Evolutionary conservation across 139 green algal species (phyloP), one percentile per base, ranked within the genome.

Genomic region (Coelastrella sp.): DNA sequence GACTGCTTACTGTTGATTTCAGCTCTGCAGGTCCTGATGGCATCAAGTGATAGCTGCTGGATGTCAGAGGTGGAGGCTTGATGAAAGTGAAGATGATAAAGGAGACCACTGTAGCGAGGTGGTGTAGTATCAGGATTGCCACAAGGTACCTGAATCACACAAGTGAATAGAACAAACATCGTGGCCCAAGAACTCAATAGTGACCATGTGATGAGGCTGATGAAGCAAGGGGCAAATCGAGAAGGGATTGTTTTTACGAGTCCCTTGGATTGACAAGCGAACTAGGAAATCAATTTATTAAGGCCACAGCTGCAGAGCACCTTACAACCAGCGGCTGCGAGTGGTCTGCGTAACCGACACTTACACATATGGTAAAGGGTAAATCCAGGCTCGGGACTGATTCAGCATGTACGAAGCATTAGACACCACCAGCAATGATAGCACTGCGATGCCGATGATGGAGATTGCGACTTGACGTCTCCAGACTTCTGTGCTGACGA

Each of bases 61-160:
- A 53, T 21, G 34, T 9, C 11, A 75, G 35, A 1, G 34, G 34
- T 27, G 38, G 72, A n/a, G 72, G 72, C 0, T 5, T 43, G 7
- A 63, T 17, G 43, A 80, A 80, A 27, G 72, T 66, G 48, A 43
- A 41, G 2, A 64, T 8, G 21, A 80, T 62, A 43, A 64, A 80
- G 9, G 64, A 11, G 34, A 37, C 72, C n/a, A 80, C 3, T 25
- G 41, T n/a, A 1, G 72, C 41, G 11, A 60, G 15, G 72, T 37
- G 37, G 21, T 80, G n/a, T 9, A 64, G 3, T 23, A 63, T 15
- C 72, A 80, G 4, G 43, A n/a, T 30, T 5, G 37, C 2, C 5
- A 80, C 27, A 15, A 80, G 48, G 38, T 63, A 80, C 72, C 72
- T 80, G 72, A n/a, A 17, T n/a, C 11, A 57, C 15, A 57, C 45